phyloP scores from a whole-genome alignment of 2,329 filamentous ascomycete genomes.

The Penicillium decumbens region DNA sequence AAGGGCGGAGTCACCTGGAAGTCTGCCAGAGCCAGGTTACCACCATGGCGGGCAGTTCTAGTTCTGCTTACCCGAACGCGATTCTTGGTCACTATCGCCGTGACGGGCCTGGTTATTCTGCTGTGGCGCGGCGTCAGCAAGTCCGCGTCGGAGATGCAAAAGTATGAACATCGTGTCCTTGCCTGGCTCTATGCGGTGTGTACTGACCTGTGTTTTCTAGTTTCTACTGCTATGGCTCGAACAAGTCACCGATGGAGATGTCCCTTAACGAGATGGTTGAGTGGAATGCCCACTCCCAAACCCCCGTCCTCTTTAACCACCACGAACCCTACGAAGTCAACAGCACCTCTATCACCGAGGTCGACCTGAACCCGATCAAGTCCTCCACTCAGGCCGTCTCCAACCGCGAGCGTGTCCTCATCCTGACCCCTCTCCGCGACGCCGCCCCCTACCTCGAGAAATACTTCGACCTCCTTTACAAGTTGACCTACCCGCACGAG shows the following conservation, averaged over 20 bases:
- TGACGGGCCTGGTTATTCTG: slow-evolving; percentile 68
- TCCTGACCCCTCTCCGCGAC: slow-evolving; percentile 89
- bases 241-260: slow-evolving; percentile 96
- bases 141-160: slow-evolving; percentile 83
- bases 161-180: slow-evolving; percentile 51
- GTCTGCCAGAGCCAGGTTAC: slow-evolving; percentile 72
- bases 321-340: slow-evolving; percentile 85
- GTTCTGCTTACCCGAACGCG: slow-evolving; percentile 70
- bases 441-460: slow-evolving; percentile 75
- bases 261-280: slow-evolving; percentile 80
- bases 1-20: slow-evolving; percentile 93
- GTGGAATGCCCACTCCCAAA: slow-evolving; percentile 84
- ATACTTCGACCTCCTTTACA: slow-evolving; percentile 87
- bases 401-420: slow-evolving; percentile 82
- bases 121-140: slow-evolving; percentile 82
- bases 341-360: slow-evolving; percentile 67
- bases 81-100: slow-evolving; percentile 67
- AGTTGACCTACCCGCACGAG: slow-evolving; percentile 89
- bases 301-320: slow-evolving; percentile 93
- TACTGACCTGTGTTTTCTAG: slow-evolving; percentile 45
- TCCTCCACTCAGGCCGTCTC: slow-evolving; percentile 72
- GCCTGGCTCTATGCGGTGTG: slow-evolving; percentile 6
- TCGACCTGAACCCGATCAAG: slow-evolving; percentile 79
- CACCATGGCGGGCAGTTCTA: slow-evolving; percentile 68
- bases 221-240: slow-evolving; percentile 95